These are phyloP conservation scores for Ceratocystis harringtonii DNA, from an alignment of 2,329 filamentous ascomycete genomes.

Conservation along the genomic window DNA sequence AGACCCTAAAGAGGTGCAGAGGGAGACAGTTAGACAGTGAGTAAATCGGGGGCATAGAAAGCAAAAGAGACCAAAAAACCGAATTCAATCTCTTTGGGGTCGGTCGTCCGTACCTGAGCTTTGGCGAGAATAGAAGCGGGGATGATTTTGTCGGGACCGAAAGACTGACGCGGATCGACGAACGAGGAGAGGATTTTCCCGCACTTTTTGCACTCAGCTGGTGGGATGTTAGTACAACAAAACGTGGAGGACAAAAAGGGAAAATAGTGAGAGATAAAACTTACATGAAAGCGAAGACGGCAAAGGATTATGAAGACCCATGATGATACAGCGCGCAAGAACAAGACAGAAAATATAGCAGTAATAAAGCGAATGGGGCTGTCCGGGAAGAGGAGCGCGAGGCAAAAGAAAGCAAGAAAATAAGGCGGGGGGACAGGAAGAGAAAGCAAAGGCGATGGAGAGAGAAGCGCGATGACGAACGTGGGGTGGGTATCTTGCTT, in stretches of 20 bases:
- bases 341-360: not conserved
- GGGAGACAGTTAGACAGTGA: not conserved
- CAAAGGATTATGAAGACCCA: slow-evolving; percentile 53
- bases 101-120: slow-evolving; percentile 61
- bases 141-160: slow-evolving; percentile 94
- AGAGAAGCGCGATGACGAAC: not conserved
- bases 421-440: not conserved
- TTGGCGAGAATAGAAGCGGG: slow-evolving; percentile 77
- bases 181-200: slow-evolving; percentile 92
- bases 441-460: not conserved
- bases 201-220: slow-evolving; percentile 95
- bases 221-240: slow-evolving; percentile 3
- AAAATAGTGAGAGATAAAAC: slow-evolving; percentile 24
- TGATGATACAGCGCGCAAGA: slow-evolving; percentile 21
- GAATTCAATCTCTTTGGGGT: not conserved
- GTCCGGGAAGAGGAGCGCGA: not conserved
- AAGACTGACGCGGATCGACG: slow-evolving; percentile 80
- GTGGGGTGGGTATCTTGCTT: not conserved
- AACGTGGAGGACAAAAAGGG: not conserved
- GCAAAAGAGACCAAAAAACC: not conserved
- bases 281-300: slow-evolving; percentile 54
- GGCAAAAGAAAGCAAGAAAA: not conserved
- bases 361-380: not conserved
- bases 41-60: not conserved
- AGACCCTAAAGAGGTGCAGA: slow-evolving; percentile 40